A percentile compares a stretch with the other conserved stretches of the same genome.
Conservation (phyloP, 352 stramenopile genomes). For the Globisporangium rhizosaccharum region DNA sequence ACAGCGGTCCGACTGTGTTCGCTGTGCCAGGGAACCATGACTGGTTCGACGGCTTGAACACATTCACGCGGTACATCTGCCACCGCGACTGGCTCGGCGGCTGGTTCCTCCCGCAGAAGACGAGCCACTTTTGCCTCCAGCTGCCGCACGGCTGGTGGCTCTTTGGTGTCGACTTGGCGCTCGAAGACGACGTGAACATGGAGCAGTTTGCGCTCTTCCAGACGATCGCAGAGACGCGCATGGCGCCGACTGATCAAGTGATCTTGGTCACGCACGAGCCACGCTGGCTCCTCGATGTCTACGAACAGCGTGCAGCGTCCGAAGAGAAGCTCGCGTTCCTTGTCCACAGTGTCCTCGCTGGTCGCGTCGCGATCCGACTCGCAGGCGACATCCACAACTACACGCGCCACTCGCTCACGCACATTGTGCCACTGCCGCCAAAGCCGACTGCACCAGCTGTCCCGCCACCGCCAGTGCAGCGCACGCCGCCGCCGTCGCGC, state of each 20-base stretch:
- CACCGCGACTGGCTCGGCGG: constrained; percentile 90
- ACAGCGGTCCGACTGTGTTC: constrained; percentile 68
- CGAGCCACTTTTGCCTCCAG: constrained; percentile 90
- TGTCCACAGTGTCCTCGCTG: constrained; percentile 68
- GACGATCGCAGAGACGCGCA: constrained; percentile 63
- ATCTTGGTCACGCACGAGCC: constrained; percentile 92
- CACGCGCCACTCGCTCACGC: constrained; percentile 68
- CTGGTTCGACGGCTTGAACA: constrained; percentile 93
- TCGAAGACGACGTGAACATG: constrained; percentile 92
- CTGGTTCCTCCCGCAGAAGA: constrained; percentile 90
- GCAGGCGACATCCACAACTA: constrained; percentile 94
- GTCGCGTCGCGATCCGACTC: constrained; percentile 68
- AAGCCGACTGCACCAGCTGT: constrained; percentile 13
- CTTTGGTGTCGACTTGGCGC: constrained; percentile 86
- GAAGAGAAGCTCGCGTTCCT: constrained; percentile 78
- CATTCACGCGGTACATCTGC: constrained; percentile 89
- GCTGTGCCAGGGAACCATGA: constrained; percentile 91
- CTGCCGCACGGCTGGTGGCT: constrained; percentile 91
- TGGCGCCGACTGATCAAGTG: constrained; percentile 78
- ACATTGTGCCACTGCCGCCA: neutral
- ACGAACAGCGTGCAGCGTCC: constrained; percentile 65
- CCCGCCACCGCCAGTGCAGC: neutral
- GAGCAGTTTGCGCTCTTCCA: constrained; percentile 92
- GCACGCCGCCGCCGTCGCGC: neutral
- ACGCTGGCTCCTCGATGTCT: constrained; percentile 88